A percentile compares a stretch with the other conserved stretches of the same genome.
Conservation (phyloP, 768 basidiomycete genomes). For the Lentinula guzmanii region DNA sequence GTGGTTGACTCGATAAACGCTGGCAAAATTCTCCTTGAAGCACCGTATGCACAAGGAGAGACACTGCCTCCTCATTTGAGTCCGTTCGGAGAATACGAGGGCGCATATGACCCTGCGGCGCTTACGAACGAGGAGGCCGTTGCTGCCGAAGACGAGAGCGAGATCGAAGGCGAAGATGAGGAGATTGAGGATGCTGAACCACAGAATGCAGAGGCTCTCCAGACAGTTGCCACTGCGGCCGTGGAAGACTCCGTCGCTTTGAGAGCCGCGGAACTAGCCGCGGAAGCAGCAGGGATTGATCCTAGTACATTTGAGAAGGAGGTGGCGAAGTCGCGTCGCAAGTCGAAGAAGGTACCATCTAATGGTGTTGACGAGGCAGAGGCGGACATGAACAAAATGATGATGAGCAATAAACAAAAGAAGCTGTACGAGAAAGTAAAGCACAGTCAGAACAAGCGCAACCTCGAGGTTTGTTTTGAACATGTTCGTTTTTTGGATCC, state of each 20-base stretch:
- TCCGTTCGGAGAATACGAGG: conserved; percentile 83
- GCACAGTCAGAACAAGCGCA: conserved; percentile 72
- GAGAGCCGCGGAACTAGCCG: conserved; percentile 85
- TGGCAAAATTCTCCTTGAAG: conserved; percentile 78
- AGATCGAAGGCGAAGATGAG: conserved; percentile 25
- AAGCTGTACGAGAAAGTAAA: conserved; percentile 95
- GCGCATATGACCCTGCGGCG: conserved; percentile 65
- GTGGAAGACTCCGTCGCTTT: conserved; percentile 59
- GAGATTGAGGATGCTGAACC: conserved; percentile 17
- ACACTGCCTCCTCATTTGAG: conserved; percentile 91
- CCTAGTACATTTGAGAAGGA: conserved; percentile 74
- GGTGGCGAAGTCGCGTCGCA: conserved; percentile 54
- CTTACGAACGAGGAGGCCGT: conserved; percentile 25
- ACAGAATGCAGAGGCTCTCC: conserved; percentile 22
- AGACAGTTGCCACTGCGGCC: conserved; percentile 27
- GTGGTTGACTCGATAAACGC: conserved; percentile 93
- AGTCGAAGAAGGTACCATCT: conserved; percentile 15
- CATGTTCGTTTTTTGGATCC: neutral
- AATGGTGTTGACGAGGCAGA: conserved; percentile 41
- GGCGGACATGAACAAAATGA: conserved; percentile 93
- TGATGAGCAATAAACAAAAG: conserved; percentile 93
- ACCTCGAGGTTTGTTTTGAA: conserved; percentile 60
- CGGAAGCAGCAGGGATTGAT: conserved; percentile 83
- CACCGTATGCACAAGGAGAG: conserved; percentile 79
- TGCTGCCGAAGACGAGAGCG: conserved; percentile 24